These are phyloP conservation scores for Aethionema arabicum DNA, from an alignment of 345 rosid species.

Conservation along the genomic window DNA sequence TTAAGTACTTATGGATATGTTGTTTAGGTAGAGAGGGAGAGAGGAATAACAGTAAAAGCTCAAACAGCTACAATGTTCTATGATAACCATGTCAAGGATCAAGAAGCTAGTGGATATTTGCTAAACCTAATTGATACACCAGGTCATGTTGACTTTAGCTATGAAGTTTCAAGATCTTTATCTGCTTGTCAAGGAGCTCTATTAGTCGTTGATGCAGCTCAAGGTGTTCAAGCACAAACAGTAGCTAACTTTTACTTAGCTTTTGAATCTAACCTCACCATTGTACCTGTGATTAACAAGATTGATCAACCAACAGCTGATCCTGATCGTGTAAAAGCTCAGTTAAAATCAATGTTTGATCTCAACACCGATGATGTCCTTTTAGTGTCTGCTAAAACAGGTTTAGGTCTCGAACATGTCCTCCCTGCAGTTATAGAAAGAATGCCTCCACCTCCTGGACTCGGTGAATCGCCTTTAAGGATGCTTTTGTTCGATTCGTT, in stretches of 20 bases:
- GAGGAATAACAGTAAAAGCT: conserved; percentile 98
- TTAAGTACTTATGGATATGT: conserved; percentile 9
- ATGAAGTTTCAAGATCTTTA: conserved; percentile 95
- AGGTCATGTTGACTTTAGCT: conserved; percentile 97
- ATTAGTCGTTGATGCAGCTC: conserved; percentile 96
- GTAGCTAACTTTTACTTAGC: conserved; percentile 98
- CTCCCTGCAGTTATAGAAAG: conserved; percentile 86
- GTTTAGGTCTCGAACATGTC: conserved; percentile 86
- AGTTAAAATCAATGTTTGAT: conserved; percentile 94
- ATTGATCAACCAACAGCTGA: conserved; percentile 99
- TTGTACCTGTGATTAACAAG: conserved; percentile 87
- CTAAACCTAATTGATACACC: conserved; percentile 92
- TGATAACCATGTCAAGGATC: conserved; percentile 35
- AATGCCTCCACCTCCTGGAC: conserved; percentile 89
- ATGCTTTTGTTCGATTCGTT: conserved; percentile 94
- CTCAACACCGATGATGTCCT: conserved; percentile 78
- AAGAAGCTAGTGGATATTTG: conserved; percentile 48
- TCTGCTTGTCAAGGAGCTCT: conserved; percentile 99
- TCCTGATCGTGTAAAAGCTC: conserved; percentile 96
- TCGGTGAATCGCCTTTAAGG: conserved; percentile 62
- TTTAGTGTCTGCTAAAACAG: conserved; percentile 94
- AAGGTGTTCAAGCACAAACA: conserved; percentile 98
- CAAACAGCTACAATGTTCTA: conserved; percentile 97
- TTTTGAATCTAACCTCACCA: conserved; percentile 75
- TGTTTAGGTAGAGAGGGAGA: conserved; percentile 91